Conservation (phyloP, 768 basidiomycete species). For the Tulasnella sp. region DNA sequence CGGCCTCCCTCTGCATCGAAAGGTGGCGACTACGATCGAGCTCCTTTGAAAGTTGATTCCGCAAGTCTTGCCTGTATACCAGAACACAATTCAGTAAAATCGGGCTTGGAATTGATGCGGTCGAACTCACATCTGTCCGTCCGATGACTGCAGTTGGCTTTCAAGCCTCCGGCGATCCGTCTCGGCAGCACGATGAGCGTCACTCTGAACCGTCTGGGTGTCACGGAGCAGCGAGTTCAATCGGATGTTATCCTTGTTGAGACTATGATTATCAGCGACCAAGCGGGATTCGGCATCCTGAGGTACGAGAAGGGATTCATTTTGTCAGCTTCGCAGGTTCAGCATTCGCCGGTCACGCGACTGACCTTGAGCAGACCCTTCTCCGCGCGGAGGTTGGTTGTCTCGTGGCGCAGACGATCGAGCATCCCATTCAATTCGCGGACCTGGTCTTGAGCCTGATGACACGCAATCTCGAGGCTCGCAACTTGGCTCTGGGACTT, state of each 20-base stretch:
- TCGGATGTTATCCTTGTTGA: constrained; percentile 72
- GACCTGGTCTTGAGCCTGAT: constrained; percentile 57
- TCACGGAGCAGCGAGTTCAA: constrained; percentile 81
- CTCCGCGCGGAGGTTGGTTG: constrained; percentile 81
- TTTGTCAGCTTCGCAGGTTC: not conserved
- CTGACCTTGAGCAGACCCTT: constrained; percentile 85
- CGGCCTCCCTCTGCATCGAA: constrained; percentile 72
- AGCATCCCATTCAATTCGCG: constrained; percentile 45
- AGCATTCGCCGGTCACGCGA: not conserved
- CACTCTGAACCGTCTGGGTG: constrained; percentile 83
- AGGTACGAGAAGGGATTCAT: not conserved
- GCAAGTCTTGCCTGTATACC: constrained; percentile 54
- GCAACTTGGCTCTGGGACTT: constrained; percentile 65
- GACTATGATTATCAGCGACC: constrained; percentile 71
- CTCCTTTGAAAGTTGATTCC: constrained; percentile 58
- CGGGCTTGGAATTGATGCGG: too few relatives aligned
- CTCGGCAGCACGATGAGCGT: constrained; percentile 71
- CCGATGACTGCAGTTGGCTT: constrained; percentile 64
- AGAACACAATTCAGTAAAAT: not conserved
- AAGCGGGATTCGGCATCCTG: constrained; percentile 73
- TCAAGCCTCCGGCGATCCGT: constrained; percentile 78
- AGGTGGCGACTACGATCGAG: constrained; percentile 63
- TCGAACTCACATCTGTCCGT: constrained; percentile 58
- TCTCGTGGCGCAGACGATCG: constrained; percentile 76
- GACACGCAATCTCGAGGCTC: constrained; percentile 63